Base-by-base conservation (phyloP, 1,284 basidiomycete species). In the Pseudozyma sp. region DNA sequence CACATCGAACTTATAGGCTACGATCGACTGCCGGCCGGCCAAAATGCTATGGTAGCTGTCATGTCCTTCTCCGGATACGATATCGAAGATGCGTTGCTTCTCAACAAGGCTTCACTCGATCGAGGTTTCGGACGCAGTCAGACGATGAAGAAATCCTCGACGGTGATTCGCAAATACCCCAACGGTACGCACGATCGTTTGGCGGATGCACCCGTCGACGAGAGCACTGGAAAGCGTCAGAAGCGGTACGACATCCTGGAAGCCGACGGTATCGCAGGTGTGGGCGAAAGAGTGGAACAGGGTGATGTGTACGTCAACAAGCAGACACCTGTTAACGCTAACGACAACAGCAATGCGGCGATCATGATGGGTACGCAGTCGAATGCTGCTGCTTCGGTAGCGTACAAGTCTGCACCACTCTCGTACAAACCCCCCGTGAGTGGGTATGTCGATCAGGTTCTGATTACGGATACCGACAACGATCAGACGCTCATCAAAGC, bases 21-120 rank as follows among this genome's bases (percentile, higher is more conserved):
- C 85, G 95, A 99, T 86, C 92, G 92, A 75, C 89, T 99, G 8
- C 97, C 97, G 0, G 97, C 97, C 4, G 97, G 97, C 6, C 95
- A 99, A 86, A 99, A 99, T 84, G 97, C 96, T 5, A 99, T 92
- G 0, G 93, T 99, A 44, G 97, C 96, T 2, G 95, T 99, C 75
- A 99, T 99, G 97, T 95, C 93, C 83, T 99, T 93, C 87, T 97
- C 95, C 2, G 97, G 97, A 34, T 99, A 99, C 86, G 97, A 99
- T 89, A 99, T 99, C 72, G 97, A 99, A 87, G 97, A 99, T 87
- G 97, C 97, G 1, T 88, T 99, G 61, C 97, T 99, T 81, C 87
- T 97, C 64, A 99, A 99, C 87, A 94, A 92, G 60, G 81, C 79
- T 5, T 84, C 83, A 82, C 88, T 98, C 59, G 97, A 99, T 87